Conservation (phyloP, 257 asterid species). For the Gentiana straminea region DNA sequence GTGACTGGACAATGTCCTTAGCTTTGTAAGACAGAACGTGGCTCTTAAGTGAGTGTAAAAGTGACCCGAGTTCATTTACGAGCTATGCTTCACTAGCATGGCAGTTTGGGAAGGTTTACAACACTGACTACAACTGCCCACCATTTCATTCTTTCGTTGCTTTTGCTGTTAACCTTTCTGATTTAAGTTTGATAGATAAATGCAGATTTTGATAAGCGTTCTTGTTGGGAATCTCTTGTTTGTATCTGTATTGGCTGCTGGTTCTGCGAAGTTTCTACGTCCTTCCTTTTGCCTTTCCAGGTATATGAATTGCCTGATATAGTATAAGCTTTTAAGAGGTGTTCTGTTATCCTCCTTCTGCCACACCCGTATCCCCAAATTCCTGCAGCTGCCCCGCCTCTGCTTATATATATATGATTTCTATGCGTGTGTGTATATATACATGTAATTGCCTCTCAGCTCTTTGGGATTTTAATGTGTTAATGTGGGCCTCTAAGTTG, state of each 20-base stretch:
- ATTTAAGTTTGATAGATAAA: not conserved
- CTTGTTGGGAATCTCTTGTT: conserved; percentile 46
- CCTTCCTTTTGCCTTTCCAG: conserved; percentile 25
- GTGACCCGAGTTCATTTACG: conserved; percentile 22
- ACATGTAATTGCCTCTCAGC: too few relatives aligned
- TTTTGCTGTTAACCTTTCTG: not conserved
- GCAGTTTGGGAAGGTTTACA: conserved; percentile 43
- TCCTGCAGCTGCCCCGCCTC: too few relatives aligned
- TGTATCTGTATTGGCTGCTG: conserved; percentile 27
- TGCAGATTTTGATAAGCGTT: conserved; percentile 45
- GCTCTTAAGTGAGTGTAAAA: conserved; percentile 32
- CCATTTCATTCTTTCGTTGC: conserved; percentile 2
- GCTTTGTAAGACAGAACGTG: conserved; percentile 44
- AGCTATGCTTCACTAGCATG: conserved; percentile 26
- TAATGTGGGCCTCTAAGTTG: too few relatives aligned
- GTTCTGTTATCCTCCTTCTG: too few relatives aligned
- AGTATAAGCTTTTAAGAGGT: not conserved
- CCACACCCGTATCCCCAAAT: too few relatives aligned
- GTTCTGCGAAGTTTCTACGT: conserved; percentile 34
- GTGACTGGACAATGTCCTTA: conserved; percentile 23
- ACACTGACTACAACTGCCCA: not conserved
- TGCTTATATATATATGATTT: too few relatives aligned
- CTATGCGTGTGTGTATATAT: too few relatives aligned
- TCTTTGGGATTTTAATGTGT: too few relatives aligned
- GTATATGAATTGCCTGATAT: conserved; percentile 15